phyloP scores from a whole-genome alignment of 2,329 filamentous ascomycete genomes.

The Rhinocladiella mackenziei region DNA sequence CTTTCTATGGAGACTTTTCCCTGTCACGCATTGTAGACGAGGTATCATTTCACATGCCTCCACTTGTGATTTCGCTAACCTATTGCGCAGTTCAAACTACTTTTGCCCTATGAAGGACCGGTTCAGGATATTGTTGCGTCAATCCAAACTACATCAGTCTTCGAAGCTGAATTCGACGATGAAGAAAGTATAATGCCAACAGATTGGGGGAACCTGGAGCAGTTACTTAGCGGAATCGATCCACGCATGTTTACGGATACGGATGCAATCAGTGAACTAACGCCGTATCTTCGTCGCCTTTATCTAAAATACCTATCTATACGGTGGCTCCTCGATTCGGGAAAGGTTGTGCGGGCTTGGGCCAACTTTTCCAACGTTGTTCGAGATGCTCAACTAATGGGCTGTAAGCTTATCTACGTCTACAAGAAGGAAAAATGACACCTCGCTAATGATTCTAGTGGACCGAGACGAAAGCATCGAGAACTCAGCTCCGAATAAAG shows the following conservation, averaged over 20 bases:
- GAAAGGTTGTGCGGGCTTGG: constrained; percentile 19
- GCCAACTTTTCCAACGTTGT: constrained; percentile 13
- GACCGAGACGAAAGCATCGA: constrained; percentile 3
- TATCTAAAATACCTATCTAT: constrained; percentile 13
- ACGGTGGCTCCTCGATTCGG: constrained; percentile 13
- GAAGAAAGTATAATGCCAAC: neutral
- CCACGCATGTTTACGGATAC: neutral
- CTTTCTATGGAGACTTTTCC: constrained; percentile 19
- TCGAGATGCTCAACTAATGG: constrained; percentile 18
- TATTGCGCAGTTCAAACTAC: constrained; percentile 17
- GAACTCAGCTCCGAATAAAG: neutral
- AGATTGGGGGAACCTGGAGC: neutral
- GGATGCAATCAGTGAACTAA: neutral
- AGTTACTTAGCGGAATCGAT: neutral
- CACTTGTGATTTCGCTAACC: neutral
- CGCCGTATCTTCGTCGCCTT: constrained; percentile 7
- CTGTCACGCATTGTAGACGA: constrained; percentile 18
- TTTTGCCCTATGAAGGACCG: constrained; percentile 6
- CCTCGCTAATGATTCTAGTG: constrained; percentile 12
- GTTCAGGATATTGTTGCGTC: constrained; percentile 11
- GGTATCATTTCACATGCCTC: constrained; percentile 4
- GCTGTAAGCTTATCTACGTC: constrained; percentile 11
- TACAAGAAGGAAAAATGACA: neutral
- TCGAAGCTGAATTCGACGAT: constrained; percentile 4
- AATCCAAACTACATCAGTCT: constrained; percentile 12